Conservation (phyloP, 1,284 basidiomycete genomes). For the Cerioporus squamosus region DNA sequence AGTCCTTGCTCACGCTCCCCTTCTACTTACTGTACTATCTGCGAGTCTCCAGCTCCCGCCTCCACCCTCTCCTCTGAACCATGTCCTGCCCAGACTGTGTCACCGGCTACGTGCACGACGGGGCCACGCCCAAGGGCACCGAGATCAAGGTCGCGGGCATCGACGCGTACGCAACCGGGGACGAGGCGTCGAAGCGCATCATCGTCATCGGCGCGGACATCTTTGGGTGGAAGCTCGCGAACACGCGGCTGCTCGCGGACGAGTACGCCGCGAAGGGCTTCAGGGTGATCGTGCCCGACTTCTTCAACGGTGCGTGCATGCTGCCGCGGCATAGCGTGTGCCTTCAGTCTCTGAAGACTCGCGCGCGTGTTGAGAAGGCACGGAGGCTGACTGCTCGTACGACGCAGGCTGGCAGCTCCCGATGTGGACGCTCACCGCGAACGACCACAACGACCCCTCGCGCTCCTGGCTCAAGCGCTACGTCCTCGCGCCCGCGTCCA, state of each 20-base stretch:
- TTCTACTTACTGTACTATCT: too few species aligned
- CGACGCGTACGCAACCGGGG: conserved; percentile 25
- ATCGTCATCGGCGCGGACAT: conserved; percentile 28
- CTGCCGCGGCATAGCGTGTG: neutral
- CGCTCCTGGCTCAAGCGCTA: conserved; percentile 21
- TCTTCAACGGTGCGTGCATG: conserved; percentile 29
- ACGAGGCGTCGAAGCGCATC: conserved; percentile 23
- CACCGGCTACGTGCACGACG: conserved; percentile 23
- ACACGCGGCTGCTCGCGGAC: conserved; percentile 30
- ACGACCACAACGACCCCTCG: conserved; percentile 8
- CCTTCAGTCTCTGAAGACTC: too few species aligned
- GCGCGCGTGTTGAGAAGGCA: too few species aligned
- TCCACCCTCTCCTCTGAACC: neutral
- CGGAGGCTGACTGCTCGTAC: neutral
- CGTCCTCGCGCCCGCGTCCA: conserved; percentile 18
- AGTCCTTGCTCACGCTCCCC: too few species aligned
- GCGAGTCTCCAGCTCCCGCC: too few species aligned
- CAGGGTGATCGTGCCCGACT: conserved; percentile 27
- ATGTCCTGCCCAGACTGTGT: conserved; percentile 29
- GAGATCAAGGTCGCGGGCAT: conserved; percentile 27
- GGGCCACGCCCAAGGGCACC: conserved; percentile 25
- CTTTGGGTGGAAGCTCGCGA: conserved; percentile 29
- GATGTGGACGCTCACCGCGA: conserved; percentile 22
- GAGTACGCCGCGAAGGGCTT: conserved; percentile 28
- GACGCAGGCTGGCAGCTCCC: conserved; percentile 23